A percentile compares a stretch with the other conserved stretches of the same genome.
Evolutionary conservation across 2,329 filamentous ascomycete genomes (phyloP).

Genomic region (Ophiostoma australiae): DNA sequence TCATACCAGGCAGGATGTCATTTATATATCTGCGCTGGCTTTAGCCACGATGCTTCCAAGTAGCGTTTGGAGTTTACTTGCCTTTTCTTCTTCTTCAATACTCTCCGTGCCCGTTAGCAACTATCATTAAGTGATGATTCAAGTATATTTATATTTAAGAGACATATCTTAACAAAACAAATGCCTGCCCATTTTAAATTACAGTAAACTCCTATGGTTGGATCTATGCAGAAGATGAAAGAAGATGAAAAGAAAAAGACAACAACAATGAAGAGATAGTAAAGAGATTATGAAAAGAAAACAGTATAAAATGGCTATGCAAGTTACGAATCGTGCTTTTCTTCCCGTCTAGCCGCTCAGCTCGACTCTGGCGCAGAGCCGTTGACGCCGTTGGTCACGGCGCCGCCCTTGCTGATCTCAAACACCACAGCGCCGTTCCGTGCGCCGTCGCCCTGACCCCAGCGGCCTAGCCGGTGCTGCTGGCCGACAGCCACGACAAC

Average conservation of each 20-base stretch:
- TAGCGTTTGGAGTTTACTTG: not conserved
- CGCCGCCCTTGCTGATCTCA: conserved; percentile 51
- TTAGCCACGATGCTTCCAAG: not conserved
- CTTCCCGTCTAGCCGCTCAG: conserved; percentile 9
- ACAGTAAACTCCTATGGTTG: conserved; percentile 10
- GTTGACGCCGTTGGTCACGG: conserved; percentile 8
- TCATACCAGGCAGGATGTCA: not conserved
- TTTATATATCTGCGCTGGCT: not conserved
- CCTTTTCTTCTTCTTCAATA: not conserved
- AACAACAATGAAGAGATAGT: conserved; percentile 1
- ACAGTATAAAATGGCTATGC: conserved; percentile 21
- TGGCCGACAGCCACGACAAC: conserved; percentile 82
- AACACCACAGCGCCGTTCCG: conserved; percentile 86
- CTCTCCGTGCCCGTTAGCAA: not conserved
- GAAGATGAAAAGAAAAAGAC: conserved; percentile 9
- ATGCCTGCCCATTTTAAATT: conserved; percentile 14
- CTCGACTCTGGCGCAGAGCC: conserved; percentile 25
- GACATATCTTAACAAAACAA: not conserved
- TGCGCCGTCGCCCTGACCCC: conserved; percentile 60
- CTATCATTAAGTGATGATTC: not conserved
- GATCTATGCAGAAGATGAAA: conserved; percentile 2
- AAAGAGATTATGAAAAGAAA: not conserved
- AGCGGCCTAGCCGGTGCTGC: conserved; percentile 79
- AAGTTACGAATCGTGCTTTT: conserved; percentile 15
- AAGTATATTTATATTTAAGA: not conserved